Evolutionary conservation across 2,329 filamentous ascomycete species (phyloP), one percentile per base, ranked within the genome.

Genomic region (Fonsecaea multimorphosa): DNA sequence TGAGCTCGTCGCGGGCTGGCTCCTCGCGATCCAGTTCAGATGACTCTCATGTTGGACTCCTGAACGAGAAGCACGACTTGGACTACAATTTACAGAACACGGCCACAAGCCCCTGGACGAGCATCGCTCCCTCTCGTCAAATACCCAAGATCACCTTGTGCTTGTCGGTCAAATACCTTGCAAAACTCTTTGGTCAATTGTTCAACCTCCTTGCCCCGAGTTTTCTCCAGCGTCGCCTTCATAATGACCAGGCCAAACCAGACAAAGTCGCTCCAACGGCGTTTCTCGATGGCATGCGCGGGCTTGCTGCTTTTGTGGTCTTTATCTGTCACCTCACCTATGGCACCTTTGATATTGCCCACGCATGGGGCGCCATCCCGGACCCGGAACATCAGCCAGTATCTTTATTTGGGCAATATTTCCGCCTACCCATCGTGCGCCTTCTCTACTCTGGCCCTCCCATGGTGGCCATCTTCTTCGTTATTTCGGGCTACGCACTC

Each of bases 401-500:
- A 24, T 34, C 40, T 27, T 55, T 24, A 24, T 65, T 67, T 63
- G 58, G 31, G 31, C 51, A 55, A 22, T 65, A 69, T 16, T 27
- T 71, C 0, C 70, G 69, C 14, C 52, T 71, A 32, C 70, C 70
- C 1, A 63, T 70, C 5, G 58, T 71, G 27, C 66, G 70, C 27
- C 61, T 71, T 6, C 56, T 71, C n/a, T 71, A 71, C 34, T 69
- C 66, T 24, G 70, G 70, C 4, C 70, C 70, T 14, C 70, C 70
- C 9, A 71, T 71, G 64, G 80, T 82, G 14, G 76, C 77, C 53
- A 78, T 82, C 40, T 82, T 83, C 73, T 83, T 83, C 69, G 77
- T 82, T 36, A 77, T 83, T 29, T 82, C 79, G 8, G 81, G 80
- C 58, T 83, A 82, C 63, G 80, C 81, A n/a, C 74, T 82, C 54